phyloP scores from a whole-genome alignment of 768 basidiomycete species.

The Rhizopogon sp. region DNA sequence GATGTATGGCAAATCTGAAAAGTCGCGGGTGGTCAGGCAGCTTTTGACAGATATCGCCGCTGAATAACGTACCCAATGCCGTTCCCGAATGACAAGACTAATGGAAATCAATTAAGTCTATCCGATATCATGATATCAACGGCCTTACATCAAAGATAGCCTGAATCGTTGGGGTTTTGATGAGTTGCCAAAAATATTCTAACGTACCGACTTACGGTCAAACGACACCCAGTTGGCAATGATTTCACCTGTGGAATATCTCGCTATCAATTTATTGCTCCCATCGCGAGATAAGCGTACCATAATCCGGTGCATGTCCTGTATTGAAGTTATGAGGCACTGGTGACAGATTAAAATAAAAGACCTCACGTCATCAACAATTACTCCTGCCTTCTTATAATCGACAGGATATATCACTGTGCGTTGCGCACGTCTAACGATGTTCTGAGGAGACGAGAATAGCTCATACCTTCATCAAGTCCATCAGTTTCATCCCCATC shows the following conservation, averaged over 20 bases:
- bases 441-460: background rate
- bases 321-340: background rate
- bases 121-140: background rate
- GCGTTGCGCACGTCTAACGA: background rate
- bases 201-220: conserved; percentile 37
- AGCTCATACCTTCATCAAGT: conserved; percentile 61
- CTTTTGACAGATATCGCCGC: background rate
- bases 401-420: conserved; percentile 88
- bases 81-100: conserved; percentile 48
- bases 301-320: conserved; percentile 41
- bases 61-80: conserved; percentile 31
- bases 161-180: conserved; percentile 3
- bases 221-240: conserved; percentile 61
- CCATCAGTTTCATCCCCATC: conserved; percentile 81
- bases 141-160: conserved; percentile 46
- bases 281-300: conserved; percentile 14
- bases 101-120: background rate
- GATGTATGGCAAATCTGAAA: conserved; percentile 23
- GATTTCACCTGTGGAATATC: conserved; percentile 34
- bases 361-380: conserved; percentile 66
- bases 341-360: background rate
- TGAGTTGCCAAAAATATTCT: background rate
- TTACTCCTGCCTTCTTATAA: conserved; percentile 68
- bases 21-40: background rate
- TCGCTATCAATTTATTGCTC: background rate